These are phyloP conservation scores for Annulohypoxylon bovei DNA, from an alignment of 495 filamentous ascomycete genomes.

Conservation along the genomic window DNA sequence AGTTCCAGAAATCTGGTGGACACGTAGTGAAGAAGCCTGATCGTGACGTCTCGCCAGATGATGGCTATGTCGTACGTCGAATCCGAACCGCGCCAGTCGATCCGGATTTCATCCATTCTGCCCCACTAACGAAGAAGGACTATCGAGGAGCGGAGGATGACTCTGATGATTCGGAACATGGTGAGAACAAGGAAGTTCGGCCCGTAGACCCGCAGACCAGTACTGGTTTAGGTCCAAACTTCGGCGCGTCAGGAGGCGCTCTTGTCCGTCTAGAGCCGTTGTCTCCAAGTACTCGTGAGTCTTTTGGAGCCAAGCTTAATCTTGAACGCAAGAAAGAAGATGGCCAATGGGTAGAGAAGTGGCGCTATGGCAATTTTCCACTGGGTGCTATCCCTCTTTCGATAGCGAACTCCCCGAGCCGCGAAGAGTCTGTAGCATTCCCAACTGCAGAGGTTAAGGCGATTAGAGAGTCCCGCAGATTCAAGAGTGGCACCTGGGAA, in stretches of 20 bases:
- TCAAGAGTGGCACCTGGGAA: constrained; percentile 5
- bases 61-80: neutral
- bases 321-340: neutral
- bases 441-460: constrained; percentile 8
- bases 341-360: neutral
- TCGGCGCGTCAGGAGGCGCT: neutral
- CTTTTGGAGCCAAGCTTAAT: neutral
- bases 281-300: constrained; percentile 2
- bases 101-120: constrained; percentile 32
- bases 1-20: constrained; percentile 4
- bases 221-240: too few species aligned
- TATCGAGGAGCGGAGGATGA: neutral
- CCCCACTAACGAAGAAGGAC: constrained; percentile 26
- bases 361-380: neutral
- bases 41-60: neutral
- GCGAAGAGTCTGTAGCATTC: neutral
- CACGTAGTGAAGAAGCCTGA: neutral
- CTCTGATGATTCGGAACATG: neutral
- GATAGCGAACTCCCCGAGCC: too few species aligned
- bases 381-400: neutral
- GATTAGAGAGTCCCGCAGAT: constrained; percentile 24
- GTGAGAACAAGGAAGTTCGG: neutral
- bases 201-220: too few species aligned
- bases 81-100: constrained; percentile 24
- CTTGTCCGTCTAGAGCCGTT: neutral